Conservation (phyloP, 352 stramenopile species). For the Phytopythium oedochilum region DNA sequence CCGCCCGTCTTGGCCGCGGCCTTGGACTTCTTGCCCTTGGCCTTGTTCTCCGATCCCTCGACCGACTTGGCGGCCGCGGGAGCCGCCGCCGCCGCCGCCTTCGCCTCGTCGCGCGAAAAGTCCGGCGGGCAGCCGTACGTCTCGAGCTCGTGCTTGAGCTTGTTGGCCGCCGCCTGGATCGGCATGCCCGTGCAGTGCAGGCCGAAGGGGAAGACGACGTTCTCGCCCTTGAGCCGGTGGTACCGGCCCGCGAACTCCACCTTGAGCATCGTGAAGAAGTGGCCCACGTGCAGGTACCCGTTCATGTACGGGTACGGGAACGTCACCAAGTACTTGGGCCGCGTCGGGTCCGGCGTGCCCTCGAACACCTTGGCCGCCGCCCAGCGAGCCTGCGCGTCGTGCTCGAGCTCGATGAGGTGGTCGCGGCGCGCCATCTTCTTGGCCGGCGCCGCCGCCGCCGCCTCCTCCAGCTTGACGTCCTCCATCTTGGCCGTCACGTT, state of each 20-base stretch:
- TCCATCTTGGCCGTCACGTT: constrained; percentile 79
- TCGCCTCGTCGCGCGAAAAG: constrained; percentile 51
- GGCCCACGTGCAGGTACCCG: constrained; percentile 97
- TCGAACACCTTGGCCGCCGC: constrained; percentile 89
- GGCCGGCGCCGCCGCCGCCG: constrained; percentile 19
- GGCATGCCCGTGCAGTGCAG: constrained; percentile 99
- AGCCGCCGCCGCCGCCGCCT: neutral
- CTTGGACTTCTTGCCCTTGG: constrained; percentile 98
- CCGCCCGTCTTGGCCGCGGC: constrained; percentile 96
- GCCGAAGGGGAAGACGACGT: constrained; percentile 98
- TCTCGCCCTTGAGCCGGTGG: constrained; percentile 97
- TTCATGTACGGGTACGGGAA: constrained; percentile 99
- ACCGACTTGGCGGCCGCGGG: constrained; percentile 58
- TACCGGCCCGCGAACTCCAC: constrained; percentile 91
- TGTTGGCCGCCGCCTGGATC: constrained; percentile 99
- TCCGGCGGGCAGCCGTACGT: constrained; percentile 92
- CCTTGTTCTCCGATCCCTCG: constrained; percentile 77
- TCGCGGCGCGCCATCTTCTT: constrained; percentile 88
- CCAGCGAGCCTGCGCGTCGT: constrained; percentile 88
- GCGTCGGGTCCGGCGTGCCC: constrained; percentile 67
- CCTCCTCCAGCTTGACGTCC: constrained; percentile 69
- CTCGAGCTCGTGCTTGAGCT: constrained; percentile 97
- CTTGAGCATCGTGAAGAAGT: constrained; percentile 98
- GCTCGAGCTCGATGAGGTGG: constrained; percentile 91
- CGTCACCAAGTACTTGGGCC: constrained; percentile 97